Conservation (phyloP, 108 stramenopile species). For the Fistulifera solaris region DNA sequence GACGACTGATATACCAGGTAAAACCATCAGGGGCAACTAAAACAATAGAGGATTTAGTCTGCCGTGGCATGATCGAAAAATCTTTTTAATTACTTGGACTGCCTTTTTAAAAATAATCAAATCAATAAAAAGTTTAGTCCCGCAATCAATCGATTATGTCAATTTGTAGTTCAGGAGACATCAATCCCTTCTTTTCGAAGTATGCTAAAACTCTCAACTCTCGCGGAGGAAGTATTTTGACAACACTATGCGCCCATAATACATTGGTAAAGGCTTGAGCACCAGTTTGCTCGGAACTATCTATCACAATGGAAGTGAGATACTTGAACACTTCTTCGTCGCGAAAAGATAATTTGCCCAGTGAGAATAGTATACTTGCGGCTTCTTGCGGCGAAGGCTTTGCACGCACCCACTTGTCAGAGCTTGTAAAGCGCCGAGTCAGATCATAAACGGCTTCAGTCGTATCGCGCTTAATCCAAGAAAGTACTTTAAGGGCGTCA, state of each 20-base stretch:
- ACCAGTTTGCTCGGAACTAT: slow-evolving; percentile 31
- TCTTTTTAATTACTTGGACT: no score
- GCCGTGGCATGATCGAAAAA: no score
- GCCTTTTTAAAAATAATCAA: no score
- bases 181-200: slow-evolving; percentile 26
- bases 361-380: slow-evolving; percentile 40
- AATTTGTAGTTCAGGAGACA: no score
- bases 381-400: slow-evolving; percentile 41
- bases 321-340: slow-evolving; percentile 40
- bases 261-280: slow-evolving; percentile 59
- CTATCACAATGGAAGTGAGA: slow-evolving; percentile 31
- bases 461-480: slow-evolving; percentile 28
- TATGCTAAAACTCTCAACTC: slow-evolving; percentile 49
- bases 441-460: slow-evolving; percentile 19
- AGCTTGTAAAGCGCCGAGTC: slow-evolving; percentile 16
- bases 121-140: no score
- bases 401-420: slow-evolving; percentile 21
- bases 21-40: no score
- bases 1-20: no score
- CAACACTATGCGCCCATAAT: slow-evolving; percentile 46
- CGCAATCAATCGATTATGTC: no score
- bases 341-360: slow-evolving; percentile 38
- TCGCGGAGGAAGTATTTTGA: not conserved
- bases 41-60: no score
- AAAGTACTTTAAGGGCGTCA: slow-evolving; percentile 52